These are phyloP conservation scores for Sphaerulina populicola DNA, from an alignment of 2,329 filamentous ascomycete species.

Conservation along the genomic window DNA sequence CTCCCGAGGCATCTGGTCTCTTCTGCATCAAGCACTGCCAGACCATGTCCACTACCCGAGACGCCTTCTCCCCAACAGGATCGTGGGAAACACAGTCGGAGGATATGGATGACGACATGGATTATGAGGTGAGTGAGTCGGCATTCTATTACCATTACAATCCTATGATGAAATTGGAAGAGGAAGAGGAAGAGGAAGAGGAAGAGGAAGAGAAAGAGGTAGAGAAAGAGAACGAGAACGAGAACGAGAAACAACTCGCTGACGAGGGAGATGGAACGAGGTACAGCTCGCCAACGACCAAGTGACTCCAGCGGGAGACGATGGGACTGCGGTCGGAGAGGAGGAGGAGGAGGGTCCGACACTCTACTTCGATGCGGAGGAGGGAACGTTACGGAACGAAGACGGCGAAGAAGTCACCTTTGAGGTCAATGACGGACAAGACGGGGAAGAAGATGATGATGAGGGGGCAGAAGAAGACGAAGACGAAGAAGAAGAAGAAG, in stretches of 20 bases:
- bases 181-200: not conserved
- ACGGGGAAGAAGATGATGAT: slow-evolving; percentile 28
- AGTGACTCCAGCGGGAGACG: slow-evolving; percentile 28
- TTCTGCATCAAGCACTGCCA: not conserved
- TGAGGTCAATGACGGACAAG: slow-evolving; percentile 21
- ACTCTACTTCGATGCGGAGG: slow-evolving; percentile 34
- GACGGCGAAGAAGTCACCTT: slow-evolving; percentile 26
- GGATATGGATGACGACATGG: slow-evolving; percentile 43
- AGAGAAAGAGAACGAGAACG: too few relatives aligned
- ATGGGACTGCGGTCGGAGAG: slow-evolving; percentile 35
- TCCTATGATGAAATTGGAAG: too few relatives aligned
- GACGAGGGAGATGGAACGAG: not conserved
- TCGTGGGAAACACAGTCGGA: slow-evolving; percentile 24
- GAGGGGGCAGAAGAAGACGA: slow-evolving; percentile 21
- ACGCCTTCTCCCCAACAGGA: slow-evolving; percentile 14
- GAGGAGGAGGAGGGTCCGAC: slow-evolving; percentile 37
- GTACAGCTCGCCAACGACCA: slow-evolving; percentile 33
- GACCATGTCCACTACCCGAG: slow-evolving; percentile 11
- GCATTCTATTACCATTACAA: too few relatives aligned
- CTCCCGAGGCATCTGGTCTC: not conserved
- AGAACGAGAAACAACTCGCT: not conserved
- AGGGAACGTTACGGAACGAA: slow-evolving; percentile 28
- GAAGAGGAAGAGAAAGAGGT: not conserved
- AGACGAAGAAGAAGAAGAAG: slow-evolving; percentile 25
- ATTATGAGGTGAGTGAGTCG: slow-evolving; percentile 35